phyloP scores from a whole-genome alignment of 768 basidiomycete species.

The Ramaria sp. region DNA sequence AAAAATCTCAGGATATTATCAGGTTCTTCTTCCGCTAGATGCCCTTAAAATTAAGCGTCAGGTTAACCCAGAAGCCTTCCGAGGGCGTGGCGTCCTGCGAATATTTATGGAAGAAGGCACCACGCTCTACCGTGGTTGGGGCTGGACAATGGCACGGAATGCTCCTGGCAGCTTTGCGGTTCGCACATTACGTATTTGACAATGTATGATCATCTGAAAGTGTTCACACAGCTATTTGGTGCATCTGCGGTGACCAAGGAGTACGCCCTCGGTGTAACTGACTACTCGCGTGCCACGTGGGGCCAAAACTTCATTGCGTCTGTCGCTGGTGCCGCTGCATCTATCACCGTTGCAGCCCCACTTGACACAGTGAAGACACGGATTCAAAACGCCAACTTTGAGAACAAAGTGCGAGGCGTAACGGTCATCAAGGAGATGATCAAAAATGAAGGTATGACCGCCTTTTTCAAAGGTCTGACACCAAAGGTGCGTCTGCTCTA shows the following conservation, averaged over 20 bases:
- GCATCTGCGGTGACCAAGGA: constrained; percentile 94
- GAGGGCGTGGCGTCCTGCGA: constrained; percentile 80
- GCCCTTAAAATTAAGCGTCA: constrained; percentile 98
- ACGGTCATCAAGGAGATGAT: constrained; percentile 79
- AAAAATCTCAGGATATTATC: not conserved
- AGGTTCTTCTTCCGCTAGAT: constrained; percentile 92
- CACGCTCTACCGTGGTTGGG: constrained; percentile 93
- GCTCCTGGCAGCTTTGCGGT: constrained; percentile 94
- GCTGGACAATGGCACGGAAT: constrained; percentile 97
- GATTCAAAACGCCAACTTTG: constrained; percentile 98
- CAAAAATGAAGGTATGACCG: constrained; percentile 70
- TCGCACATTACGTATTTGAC: constrained; percentile 20
- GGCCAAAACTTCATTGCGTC: constrained; percentile 95
- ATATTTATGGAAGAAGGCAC: constrained; percentile 90
- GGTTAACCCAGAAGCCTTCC: constrained; percentile 96
- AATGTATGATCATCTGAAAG: not conserved
- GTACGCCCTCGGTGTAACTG: constrained; percentile 76
- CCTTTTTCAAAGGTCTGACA: constrained; percentile 95
- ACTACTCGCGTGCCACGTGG: constrained; percentile 96
- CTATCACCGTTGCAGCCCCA: constrained; percentile 92
- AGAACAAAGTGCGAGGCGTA: constrained; percentile 68
- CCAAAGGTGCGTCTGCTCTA: constrained; percentile 59
- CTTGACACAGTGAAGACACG: constrained; percentile 95
- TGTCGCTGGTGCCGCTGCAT: constrained; percentile 86
- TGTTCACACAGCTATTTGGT: constrained; percentile 76